These are phyloP conservation scores for Hypoxylon intermedium DNA, from an alignment of 495 filamentous ascomycete species.

Conservation along the genomic window DNA sequence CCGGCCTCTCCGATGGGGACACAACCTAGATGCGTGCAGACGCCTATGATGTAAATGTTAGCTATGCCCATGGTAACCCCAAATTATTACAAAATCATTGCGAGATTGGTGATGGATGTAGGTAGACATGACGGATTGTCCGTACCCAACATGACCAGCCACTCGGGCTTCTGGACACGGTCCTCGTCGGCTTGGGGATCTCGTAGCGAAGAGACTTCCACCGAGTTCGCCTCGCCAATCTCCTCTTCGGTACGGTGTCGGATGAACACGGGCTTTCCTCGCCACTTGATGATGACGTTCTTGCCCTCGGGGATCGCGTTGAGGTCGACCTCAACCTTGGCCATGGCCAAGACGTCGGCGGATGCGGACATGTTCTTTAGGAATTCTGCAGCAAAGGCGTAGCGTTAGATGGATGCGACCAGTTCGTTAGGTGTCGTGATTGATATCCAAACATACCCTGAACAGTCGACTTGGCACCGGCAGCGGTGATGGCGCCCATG, in stretches of 20 bases:
- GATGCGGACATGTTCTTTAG: conserved; percentile 99
- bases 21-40: conserved; percentile 99
- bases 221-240: conserved; percentile 82
- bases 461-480: conserved; percentile 95
- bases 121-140: conserved; percentile 15
- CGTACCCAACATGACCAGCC: conserved; percentile 97
- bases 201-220: conserved; percentile 78
- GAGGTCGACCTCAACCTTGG: conserved; percentile 98
- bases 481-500: conserved; percentile 86
- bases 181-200: conserved; percentile 91
- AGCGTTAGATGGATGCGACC: conserved; percentile 14
- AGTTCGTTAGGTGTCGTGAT: no score
- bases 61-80: not conserved
- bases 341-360: conserved; percentile 97
- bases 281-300: conserved; percentile 99
- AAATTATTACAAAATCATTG: conserved; percentile 6
- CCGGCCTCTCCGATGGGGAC: conserved; percentile 98
- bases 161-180: conserved; percentile 97
- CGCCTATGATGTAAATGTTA: conserved; percentile 61
- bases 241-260: conserved; percentile 91
- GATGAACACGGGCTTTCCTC: conserved; percentile 99
- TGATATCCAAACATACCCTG: conserved; percentile 74
- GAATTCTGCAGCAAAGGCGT: conserved; percentile 73
- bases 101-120: not conserved
- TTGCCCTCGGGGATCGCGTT: conserved; percentile 95